A percentile compares a stretch with the other conserved stretches of the same genome.
These are phyloP conservation scores for Talaromyces funiculosus DNA, from an alignment of 2,329 filamentous ascomycete species.

Conservation along the genomic window DNA sequence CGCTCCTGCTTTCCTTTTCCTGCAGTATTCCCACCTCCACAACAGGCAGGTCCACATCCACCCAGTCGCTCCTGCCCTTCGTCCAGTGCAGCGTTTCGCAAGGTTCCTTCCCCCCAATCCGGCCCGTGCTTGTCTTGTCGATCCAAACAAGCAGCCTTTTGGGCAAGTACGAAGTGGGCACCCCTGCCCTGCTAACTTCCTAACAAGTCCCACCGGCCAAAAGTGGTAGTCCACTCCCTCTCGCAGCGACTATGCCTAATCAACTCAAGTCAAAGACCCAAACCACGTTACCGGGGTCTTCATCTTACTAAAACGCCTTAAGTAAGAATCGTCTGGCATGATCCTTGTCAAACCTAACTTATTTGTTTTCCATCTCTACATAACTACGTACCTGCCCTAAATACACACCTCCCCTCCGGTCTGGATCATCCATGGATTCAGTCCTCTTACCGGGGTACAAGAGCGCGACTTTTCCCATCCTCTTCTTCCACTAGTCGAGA, in stretches of 20 bases:
- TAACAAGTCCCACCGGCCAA: not conserved
- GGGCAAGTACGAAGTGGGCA: constrained; percentile 1
- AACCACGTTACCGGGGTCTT: constrained; percentile 3
- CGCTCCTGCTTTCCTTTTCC: not conserved
- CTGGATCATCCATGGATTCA: constrained; percentile 8
- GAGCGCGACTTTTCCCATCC: constrained; percentile 5
- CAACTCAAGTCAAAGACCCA: not conserved
- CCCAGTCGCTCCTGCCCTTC: not conserved
- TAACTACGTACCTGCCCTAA: no score
- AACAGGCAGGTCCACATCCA: not conserved
- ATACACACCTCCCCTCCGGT: no score
- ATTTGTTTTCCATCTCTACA: not conserved
- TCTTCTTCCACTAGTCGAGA: not conserved
- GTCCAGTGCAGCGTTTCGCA: not conserved
- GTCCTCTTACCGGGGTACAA: constrained; percentile 5
- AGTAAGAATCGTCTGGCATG: not conserved
- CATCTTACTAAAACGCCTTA: constrained; percentile 7
- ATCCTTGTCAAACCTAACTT: not conserved
- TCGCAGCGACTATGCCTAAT: not conserved
- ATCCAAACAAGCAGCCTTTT: constrained; percentile 12
- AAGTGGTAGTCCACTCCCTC: no score
- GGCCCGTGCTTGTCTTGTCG: constrained; percentile 15
- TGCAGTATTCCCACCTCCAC: not conserved
- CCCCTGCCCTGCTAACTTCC: not conserved
- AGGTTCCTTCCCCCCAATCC: constrained; percentile 4